Evolutionary conservation across 805 yeast species (phyloP), one percentile per base, ranked within the genome.

Genomic region (Saccharomycopsis oosterbeekiorum): DNA sequence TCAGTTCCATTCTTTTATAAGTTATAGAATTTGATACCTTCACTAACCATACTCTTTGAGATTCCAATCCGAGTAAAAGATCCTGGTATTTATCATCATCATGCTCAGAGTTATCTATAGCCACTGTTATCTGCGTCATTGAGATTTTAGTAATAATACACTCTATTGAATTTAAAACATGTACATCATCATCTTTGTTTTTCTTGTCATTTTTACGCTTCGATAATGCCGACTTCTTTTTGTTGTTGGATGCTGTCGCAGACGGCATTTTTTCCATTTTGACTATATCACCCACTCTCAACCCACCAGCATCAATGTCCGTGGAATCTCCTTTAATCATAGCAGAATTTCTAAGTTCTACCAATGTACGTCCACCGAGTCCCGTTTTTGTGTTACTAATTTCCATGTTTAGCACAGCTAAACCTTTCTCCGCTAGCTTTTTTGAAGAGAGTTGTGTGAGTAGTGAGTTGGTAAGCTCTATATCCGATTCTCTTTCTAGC

Each of bases 201-300:
- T 68, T 70, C 51, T 72, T 72, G 1, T 74, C 68, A 11, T 72
- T 72, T 57, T 71, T 60, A 58, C 68, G 69, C 59, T 67, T 68
- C n/a, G 58, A 62, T 21, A 59, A 62, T 21, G 60, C 26, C 12
- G 57, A n/a, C 10, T 47, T 39, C 10, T 60, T 36, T 58, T 66
- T 65, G 26, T 66, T 61, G 26, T 64, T 62, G 2, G 59, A 63
- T 4, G 71, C 64, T 3, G 64, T 60, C 15, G 68, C 19, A 1
- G 70, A 65, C 0, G 77, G 74, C 75, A 79, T 76, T 60, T 73
- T 75, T 24, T 84, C 84, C 12, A 89, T 63, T 65, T 77, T 80
- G 1, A 90, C 92, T 51, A 89, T 84, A 72, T 90, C 97, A 14
- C 97, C 97, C 3, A 80, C 79, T 65, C 84, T 78, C 34, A 89